Evolutionary conservation across 352 stramenopile species (phyloP).

Genomic region (Globisporangium barbulae): DNA sequence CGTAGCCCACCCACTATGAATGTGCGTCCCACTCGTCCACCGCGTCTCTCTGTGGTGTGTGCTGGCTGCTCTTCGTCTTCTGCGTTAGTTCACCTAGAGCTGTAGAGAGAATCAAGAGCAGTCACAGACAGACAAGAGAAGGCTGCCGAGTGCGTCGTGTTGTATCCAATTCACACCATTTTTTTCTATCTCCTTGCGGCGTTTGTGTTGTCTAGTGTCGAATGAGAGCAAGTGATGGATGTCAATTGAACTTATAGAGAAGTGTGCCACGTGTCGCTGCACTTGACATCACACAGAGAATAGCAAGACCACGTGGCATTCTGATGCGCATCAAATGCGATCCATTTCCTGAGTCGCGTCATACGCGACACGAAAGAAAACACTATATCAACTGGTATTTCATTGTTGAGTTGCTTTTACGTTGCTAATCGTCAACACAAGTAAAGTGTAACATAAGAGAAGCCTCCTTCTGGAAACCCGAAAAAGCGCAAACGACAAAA

Average conservation of each 20-base stretch:
- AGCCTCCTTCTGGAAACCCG: slow-evolving; percentile 5
- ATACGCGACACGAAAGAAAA: background rate
- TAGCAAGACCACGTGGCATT: background rate
- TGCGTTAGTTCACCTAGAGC: background rate
- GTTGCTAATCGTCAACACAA: background rate
- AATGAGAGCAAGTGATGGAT: background rate
- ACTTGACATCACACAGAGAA: background rate
- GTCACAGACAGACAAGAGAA: background rate
- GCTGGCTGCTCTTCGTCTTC: background rate
- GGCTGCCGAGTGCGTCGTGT: background rate
- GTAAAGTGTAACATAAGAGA: background rate
- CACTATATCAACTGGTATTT: background rate
- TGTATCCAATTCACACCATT: slow-evolving; percentile 9
- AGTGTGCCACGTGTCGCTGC: background rate
- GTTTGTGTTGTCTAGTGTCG: background rate
- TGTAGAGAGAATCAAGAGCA: background rate
- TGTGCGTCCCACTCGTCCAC: background rate
- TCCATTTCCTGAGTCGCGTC: background rate
- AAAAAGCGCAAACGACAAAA: background rate
- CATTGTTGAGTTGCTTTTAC: background rate
- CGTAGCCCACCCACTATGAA: background rate
- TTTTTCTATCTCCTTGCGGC: background rate
- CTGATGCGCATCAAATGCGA: slow-evolving; percentile 4
- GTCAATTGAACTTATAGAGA: background rate
- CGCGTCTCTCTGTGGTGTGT: background rate